Conservation (phyloP, 768 basidiomycete genomes). For the Phaeotremella skinneri region DNA sequence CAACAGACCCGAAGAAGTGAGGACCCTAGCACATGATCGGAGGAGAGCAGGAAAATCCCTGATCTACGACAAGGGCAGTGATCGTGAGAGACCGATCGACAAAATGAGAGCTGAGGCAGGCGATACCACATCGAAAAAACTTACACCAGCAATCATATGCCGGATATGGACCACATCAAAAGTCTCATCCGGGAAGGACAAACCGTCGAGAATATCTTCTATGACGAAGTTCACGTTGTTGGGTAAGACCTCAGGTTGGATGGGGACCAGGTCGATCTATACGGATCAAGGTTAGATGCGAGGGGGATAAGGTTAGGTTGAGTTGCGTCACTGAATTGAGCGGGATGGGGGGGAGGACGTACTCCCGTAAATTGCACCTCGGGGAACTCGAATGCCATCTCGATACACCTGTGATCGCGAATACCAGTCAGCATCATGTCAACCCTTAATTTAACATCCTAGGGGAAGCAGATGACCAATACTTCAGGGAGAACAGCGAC, state of each 20-base stretch:
- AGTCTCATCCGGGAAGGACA: constrained; percentile 8
- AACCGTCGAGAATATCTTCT: constrained; percentile 9
- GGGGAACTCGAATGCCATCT: constrained; percentile 12
- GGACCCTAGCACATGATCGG: not conserved
- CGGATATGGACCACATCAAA: constrained; percentile 17
- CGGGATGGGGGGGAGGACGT: not conserved
- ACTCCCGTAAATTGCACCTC: constrained; percentile 12
- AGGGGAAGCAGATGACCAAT: too few relatives aligned
- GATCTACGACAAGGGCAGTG: constrained; percentile 6
- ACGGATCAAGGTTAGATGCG: not conserved
- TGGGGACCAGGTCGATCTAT: constrained; percentile 20
- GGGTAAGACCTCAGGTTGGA: constrained; percentile 11
- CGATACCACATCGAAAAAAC: too few relatives aligned
- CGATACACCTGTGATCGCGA: constrained; percentile 9
- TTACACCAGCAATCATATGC: constrained; percentile 12
- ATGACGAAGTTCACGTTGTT: constrained; percentile 11
- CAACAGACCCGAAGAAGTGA: constrained; percentile 6
- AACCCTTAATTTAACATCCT: too few relatives aligned
- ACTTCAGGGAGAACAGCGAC: too few relatives aligned
- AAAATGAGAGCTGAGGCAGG: not conserved
- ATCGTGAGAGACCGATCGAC: not conserved
- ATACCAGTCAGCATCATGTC: constrained; percentile 7
- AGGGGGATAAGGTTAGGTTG: not conserved
- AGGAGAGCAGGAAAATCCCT: constrained; percentile 12
- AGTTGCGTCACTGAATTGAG: not conserved